phyloP scores from a whole-genome alignment of 23 red algal genomes.

The Gracilariopsis chorda region DNA sequence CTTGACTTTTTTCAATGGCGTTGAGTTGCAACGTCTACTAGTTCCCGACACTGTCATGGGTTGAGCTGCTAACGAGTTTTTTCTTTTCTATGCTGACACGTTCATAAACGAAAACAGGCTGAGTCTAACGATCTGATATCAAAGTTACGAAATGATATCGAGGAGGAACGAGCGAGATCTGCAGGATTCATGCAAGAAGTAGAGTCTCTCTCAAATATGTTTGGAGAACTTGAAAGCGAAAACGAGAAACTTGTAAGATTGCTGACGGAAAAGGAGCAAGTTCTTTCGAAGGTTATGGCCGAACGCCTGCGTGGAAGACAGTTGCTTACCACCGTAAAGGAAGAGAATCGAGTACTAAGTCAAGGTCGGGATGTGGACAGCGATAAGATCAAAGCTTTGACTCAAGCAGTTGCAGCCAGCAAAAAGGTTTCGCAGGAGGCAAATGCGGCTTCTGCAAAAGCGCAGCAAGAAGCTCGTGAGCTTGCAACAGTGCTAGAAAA shows the following conservation, averaged over 20 bases:
- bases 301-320: slow-evolving; percentile 84
- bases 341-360: slow-evolving; percentile 74
- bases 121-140: not conserved
- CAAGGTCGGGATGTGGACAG: slow-evolving; percentile 61
- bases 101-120: not conserved
- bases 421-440: slow-evolving; percentile 59
- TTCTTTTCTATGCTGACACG: no score
- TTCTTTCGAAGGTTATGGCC: slow-evolving; percentile 79
- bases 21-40: no score
- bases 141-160: slow-evolving; percentile 30
- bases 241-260: slow-evolving; percentile 60
- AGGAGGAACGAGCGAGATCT: slow-evolving; percentile 61
- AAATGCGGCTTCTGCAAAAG: not conserved
- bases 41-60: no score
- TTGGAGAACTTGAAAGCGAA: slow-evolving; percentile 74
- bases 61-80: not conserved
- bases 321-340: slow-evolving; percentile 78
- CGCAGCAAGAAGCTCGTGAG: slow-evolving; percentile 39
- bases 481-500: slow-evolving; percentile 46
- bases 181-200: slow-evolving; percentile 86
- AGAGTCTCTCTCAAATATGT: slow-evolving; percentile 74
- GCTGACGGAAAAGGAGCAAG: slow-evolving; percentile 82
- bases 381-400: slow-evolving; percentile 70
- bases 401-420: slow-evolving; percentile 40
- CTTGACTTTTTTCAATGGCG: not conserved